Evolutionary conservation across 2,329 filamentous ascomycete species (phyloP).

Genomic region (Exophiala lecanii-corni): DNA sequence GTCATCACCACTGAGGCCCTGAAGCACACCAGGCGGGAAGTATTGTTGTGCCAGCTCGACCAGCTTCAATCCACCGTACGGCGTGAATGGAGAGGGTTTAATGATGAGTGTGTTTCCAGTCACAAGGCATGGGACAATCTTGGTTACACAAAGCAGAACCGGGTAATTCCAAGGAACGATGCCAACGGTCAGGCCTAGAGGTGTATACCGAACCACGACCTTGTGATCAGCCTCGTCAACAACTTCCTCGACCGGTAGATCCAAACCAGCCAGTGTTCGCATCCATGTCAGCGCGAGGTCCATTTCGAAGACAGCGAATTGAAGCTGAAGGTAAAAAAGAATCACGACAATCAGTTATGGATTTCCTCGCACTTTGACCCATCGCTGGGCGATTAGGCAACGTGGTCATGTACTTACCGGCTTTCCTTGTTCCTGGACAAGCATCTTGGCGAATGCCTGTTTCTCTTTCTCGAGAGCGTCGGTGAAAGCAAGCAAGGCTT

Average conservation of each 20-base stretch:
- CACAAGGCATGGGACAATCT: conserved; percentile 47
- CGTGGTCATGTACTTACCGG: too few relatives aligned
- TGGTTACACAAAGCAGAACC: conserved; percentile 41
- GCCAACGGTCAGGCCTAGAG: conserved; percentile 42
- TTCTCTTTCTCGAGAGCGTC: conserved; percentile 34
- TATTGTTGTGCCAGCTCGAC: conserved; percentile 54
- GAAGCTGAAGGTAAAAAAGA: conserved; percentile 7
- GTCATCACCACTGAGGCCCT: conserved; percentile 56
- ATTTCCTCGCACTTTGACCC: too few relatives aligned
- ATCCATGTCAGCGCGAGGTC: conserved; percentile 13
- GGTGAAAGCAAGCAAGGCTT: conserved; percentile 32
- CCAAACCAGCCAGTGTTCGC: conserved; percentile 9
- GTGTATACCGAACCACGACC: conserved; percentile 32
- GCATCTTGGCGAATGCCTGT: conserved; percentile 34
- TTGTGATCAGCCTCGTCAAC: conserved; percentile 28
- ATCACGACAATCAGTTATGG: conserved; percentile 4
- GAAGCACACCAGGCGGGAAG: conserved; percentile 58
- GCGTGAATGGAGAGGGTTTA: conserved; percentile 56
- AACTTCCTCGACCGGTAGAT: conserved; percentile 14
- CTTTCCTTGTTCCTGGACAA: conserved; percentile 42
- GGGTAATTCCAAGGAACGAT: conserved; percentile 60
- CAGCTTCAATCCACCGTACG: conserved; percentile 53
- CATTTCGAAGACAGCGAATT: conserved; percentile 17
- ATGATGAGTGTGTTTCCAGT: conserved; percentile 54
- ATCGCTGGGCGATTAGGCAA: too few relatives aligned